These are phyloP conservation scores for Hypericum perforatum DNA, from an alignment of 345 rosid species.

Conservation along the genomic window DNA sequence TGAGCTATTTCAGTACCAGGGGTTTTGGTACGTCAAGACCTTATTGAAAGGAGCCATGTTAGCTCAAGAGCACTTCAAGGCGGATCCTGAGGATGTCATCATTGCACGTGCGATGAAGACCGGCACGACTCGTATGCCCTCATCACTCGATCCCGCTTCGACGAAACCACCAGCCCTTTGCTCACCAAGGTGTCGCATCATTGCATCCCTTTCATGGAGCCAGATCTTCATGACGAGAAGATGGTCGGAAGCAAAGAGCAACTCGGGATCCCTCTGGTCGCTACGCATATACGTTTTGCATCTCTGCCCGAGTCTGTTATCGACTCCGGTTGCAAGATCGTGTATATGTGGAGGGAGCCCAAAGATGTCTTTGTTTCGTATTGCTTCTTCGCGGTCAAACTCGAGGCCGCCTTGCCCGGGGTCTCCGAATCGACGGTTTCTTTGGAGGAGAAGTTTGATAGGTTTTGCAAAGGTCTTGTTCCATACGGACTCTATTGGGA, in stretches of 20 bases:
- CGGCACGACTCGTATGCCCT: background rate
- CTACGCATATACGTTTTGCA: background rate
- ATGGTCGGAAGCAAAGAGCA: background rate
- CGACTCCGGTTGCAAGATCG: too few species aligned
- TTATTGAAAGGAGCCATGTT: background rate
- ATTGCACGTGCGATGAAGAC: background rate
- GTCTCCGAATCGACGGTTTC: background rate
- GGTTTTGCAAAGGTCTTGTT: background rate
- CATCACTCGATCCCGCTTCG: background rate
- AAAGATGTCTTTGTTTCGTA: too few species aligned
- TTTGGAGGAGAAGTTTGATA: background rate
- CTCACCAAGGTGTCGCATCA: background rate
- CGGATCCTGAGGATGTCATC: background rate
- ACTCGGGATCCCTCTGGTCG: background rate
- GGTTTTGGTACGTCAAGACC: background rate
- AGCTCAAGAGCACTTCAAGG: background rate
- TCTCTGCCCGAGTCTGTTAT: too few species aligned
- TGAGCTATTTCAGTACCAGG: background rate
- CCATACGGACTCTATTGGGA: background rate
- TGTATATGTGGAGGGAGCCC: too few species aligned
- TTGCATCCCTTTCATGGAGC: background rate
- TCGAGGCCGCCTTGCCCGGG: background rate
- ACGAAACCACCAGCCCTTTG: background rate
- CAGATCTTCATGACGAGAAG: background rate
- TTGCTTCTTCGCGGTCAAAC: too few species aligned